Conservation (phyloP, 192 early-diverging fungal species). For the Kickxella alabastrina region DNA sequence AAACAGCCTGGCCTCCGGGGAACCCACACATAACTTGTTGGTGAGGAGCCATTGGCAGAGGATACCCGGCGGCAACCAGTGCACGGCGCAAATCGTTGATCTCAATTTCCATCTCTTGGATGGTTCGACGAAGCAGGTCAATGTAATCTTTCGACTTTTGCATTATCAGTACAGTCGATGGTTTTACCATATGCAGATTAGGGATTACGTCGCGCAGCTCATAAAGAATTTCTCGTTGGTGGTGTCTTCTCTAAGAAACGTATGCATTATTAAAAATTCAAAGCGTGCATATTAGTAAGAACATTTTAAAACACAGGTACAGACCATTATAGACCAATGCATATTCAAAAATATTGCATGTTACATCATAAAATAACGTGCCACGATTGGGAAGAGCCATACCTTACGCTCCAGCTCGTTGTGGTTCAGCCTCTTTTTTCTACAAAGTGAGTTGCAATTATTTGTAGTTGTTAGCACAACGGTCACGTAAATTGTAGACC, state of each 20-base stretch:
- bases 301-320: too few species aligned
- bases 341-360: too few species aligned
- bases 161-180: slow-evolving; percentile 54
- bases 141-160: slow-evolving; percentile 55
- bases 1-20: slow-evolving; percentile 14
- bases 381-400: too few species aligned
- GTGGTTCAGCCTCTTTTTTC: slow-evolving; percentile 51
- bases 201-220: slow-evolving; percentile 53
- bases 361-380: too few species aligned
- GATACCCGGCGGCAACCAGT: slow-evolving; percentile 48
- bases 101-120: slow-evolving; percentile 50
- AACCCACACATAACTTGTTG: slow-evolving; percentile 33
- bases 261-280: not conserved
- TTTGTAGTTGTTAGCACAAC: not conserved
- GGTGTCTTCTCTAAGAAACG: slow-evolving; percentile 44
- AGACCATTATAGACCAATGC: not conserved
- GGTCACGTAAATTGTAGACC: not conserved
- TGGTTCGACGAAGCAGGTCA: slow-evolving; percentile 40
- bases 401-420: slow-evolving; percentile 55
- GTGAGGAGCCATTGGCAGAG: slow-evolving; percentile 41
- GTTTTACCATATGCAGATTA: slow-evolving; percentile 45
- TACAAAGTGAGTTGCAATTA: slow-evolving; percentile 1
- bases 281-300: too few species aligned
- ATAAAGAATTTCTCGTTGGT: slow-evolving; percentile 52
- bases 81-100: slow-evolving; percentile 48